phyloP scores from a whole-genome alignment of 352 stramenopile genomes.

The Globisporangium canariense region DNA sequence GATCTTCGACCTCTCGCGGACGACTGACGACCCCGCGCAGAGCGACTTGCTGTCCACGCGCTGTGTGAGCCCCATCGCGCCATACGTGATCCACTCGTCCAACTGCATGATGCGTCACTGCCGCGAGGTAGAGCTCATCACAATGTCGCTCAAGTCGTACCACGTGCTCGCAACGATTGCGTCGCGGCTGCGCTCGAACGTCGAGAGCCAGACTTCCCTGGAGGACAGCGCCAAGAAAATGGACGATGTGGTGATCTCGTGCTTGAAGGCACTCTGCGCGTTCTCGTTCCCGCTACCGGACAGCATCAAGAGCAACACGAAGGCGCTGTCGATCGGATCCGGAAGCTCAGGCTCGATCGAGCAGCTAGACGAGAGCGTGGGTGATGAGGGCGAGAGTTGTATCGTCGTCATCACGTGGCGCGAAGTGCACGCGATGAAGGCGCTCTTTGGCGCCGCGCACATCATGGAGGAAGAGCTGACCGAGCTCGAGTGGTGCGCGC shows the following conservation, averaged over 20 bases:
- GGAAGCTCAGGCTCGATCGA: conserved; percentile 22
- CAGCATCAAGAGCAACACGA: conserved; percentile 47
- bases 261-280: conserved; percentile 63
- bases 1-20: conserved; percentile 68
- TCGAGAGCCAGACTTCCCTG: conserved; percentile 30
- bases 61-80: conserved; percentile 61
- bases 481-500: conserved; percentile 66
- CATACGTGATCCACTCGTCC: conserved; percentile 68
- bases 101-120: conserved; percentile 79
- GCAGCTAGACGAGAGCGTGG: conserved; percentile 33
- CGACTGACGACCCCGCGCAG: conserved; percentile 33
- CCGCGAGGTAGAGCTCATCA: conserved; percentile 78
- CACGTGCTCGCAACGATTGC: conserved; percentile 77
- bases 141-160: conserved; percentile 81
- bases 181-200: conserved; percentile 57
- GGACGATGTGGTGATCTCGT: conserved; percentile 73
- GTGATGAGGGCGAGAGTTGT: conserved; percentile 63
- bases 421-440: conserved; percentile 88
- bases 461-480: conserved; percentile 85
- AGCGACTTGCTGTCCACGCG: conserved; percentile 50
- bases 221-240: conserved; percentile 52
- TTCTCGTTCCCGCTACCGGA: conserved; percentile 80
- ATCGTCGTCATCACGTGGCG: conserved; percentile 71
- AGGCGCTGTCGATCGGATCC: conserved; percentile 21
- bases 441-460: conserved; percentile 75